phyloP scores from a whole-genome alignment of 345 rosid species.

The Citropsis articulata region DNA sequence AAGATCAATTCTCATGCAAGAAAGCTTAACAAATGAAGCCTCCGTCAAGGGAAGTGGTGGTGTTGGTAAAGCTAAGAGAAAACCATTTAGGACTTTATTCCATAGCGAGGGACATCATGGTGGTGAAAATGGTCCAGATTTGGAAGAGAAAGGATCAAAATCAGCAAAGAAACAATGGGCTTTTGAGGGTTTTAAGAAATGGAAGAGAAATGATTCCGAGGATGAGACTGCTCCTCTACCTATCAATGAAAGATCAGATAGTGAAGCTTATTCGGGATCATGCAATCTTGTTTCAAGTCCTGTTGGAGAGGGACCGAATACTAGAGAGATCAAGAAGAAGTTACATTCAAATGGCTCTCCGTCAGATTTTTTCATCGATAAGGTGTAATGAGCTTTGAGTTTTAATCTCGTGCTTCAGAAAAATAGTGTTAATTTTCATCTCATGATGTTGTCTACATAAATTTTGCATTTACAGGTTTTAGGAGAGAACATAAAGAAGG shows the following conservation, averaged over 20 bases:
- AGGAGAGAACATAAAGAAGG: constrained; percentile 72
- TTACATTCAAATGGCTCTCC: constrained; percentile 60
- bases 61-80: constrained; percentile 42
- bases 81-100: constrained; percentile 47
- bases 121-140: constrained; percentile 17
- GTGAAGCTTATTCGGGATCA: constrained; percentile 32
- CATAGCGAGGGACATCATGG: constrained; percentile 24
- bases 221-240: constrained; percentile 63
- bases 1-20: constrained; percentile 54
- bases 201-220: constrained; percentile 61
- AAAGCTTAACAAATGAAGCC: constrained; percentile 28
- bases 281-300: constrained; percentile 36
- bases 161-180: constrained; percentile 63
- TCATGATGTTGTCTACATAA: constrained; percentile 4
- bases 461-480: constrained; percentile 38
- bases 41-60: constrained; percentile 22
- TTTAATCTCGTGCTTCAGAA: background rate
- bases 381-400: constrained; percentile 30
- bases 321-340: constrained; percentile 61
- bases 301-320: constrained; percentile 62
- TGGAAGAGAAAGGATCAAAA: constrained; percentile 37
- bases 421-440: background rate
- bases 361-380: constrained; percentile 73
- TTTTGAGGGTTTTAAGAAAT: constrained; percentile 58
- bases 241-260: constrained; percentile 49